Percentiles rank a stretch among this genome's conserved stretches.
phyloP scores from a whole-genome alignment of 1,139 yeast species.

The Casaregolazyma lundiana region DNA sequence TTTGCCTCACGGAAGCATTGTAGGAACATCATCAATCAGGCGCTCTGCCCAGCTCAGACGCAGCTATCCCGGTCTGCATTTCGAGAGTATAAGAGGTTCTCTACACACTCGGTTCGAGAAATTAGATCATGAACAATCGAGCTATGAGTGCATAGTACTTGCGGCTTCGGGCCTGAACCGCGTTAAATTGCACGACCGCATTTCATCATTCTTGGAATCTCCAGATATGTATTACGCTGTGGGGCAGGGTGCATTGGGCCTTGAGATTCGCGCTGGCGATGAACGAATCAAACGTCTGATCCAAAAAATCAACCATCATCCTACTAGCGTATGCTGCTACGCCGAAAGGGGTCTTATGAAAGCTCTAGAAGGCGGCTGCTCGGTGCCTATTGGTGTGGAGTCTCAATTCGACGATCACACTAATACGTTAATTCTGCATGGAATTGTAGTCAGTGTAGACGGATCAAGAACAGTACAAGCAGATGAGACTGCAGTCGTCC shows the following conservation, averaged over 20 bases:
- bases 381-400: constrained; percentile 92
- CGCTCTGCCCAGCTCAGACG: constrained; percentile 76
- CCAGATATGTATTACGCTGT: constrained; percentile 94
- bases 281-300: constrained; percentile 52
- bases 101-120: constrained; percentile 76
- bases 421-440: constrained; percentile 46
- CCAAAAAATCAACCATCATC: constrained; percentile 57
- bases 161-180: constrained; percentile 92
- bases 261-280: constrained; percentile 79
- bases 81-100: constrained; percentile 86
- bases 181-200: constrained; percentile 64
- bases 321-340: constrained; percentile 71
- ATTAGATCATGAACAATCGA: constrained; percentile 64
- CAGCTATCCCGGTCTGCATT: constrained; percentile 51
- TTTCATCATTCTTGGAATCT: constrained; percentile 57
- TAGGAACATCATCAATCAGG: constrained; percentile 92
- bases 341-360: constrained; percentile 89
- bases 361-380: constrained; percentile 93
- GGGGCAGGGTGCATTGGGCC: constrained; percentile 96
- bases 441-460: constrained; percentile 80
- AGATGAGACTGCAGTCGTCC: constrained; percentile 34
- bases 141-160: constrained; percentile 70
- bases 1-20: constrained; percentile 78
- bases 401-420: constrained; percentile 48
- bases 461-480: constrained; percentile 67